phyloP scores from a whole-genome alignment of 108 stramenopile genomes.

The Skeletonema menzelii region DNA sequence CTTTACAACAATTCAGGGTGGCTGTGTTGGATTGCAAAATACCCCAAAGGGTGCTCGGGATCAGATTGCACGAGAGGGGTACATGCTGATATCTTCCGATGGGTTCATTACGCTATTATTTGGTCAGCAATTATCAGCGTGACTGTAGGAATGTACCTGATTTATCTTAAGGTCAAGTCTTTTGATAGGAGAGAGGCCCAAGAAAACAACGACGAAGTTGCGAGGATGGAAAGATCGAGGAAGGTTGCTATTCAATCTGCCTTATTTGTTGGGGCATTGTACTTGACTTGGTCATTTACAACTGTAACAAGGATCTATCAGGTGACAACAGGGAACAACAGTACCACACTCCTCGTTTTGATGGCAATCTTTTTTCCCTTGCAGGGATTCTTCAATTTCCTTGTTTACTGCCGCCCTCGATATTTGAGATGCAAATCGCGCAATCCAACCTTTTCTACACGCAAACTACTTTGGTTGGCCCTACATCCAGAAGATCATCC shows the following conservation, averaged over 20 bases:
- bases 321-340: slow-evolving; percentile 24
- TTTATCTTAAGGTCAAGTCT: slow-evolving; percentile 29
- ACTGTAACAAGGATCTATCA: slow-evolving; percentile 39
- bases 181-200: slow-evolving; percentile 7
- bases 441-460: slow-evolving; percentile 13
- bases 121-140: slow-evolving; percentile 42
- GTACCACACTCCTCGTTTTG: slow-evolving; percentile 38
- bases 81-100: slow-evolving; percentile 32
- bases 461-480: slow-evolving; percentile 11
- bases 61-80: slow-evolving; percentile 23
- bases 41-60: slow-evolving; percentile 16
- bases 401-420: slow-evolving; percentile 49
- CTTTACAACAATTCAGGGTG: slow-evolving; percentile 48
- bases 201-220: slow-evolving; percentile 12
- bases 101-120: slow-evolving; percentile 38
- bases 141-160: slow-evolving; percentile 34
- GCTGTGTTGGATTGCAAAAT: slow-evolving; percentile 42
- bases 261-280: slow-evolving; percentile 44
- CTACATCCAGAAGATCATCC: slow-evolving; percentile 31
- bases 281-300: slow-evolving; percentile 49
- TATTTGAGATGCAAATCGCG: slow-evolving; percentile 38
- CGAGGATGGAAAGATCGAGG: slow-evolving; percentile 19
- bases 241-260: slow-evolving; percentile 41
- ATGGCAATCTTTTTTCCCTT: slow-evolving; percentile 52
- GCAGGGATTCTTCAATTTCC: slow-evolving; percentile 62